A percentile compares a stretch with the other conserved stretches of the same genome.
Evolutionary conservation across 768 basidiomycete genomes (phyloP).

Genomic region (Hygrophoropsis aurantiaca): DNA sequence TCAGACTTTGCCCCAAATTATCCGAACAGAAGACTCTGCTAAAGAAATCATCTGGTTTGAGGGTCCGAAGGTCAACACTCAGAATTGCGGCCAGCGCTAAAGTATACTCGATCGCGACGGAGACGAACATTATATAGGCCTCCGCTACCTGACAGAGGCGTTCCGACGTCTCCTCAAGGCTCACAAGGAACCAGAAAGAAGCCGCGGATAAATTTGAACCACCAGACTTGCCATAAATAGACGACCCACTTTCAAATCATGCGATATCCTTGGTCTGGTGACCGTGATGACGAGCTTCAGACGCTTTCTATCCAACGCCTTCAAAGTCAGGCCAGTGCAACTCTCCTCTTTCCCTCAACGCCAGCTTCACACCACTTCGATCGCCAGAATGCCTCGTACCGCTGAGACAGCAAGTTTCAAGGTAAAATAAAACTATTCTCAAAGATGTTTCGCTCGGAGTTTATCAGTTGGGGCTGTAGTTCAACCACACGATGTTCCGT

Average conservation of each 20-base stretch:
- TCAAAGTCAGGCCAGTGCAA: slow-evolving; percentile 6
- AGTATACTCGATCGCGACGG: too few relatives aligned
- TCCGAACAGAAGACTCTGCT: too few relatives aligned
- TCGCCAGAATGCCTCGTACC: slow-evolving; percentile 56
- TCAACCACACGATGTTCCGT: slow-evolving; percentile 88
- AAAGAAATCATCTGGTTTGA: too few relatives aligned
- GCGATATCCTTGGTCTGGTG: slow-evolving; percentile 1
- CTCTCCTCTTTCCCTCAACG: slow-evolving; percentile 5
- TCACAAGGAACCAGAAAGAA: too few relatives aligned
- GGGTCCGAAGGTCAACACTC: too few relatives aligned
- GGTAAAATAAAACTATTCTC: slow-evolving; percentile 29
- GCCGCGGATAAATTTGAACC: not conserved
- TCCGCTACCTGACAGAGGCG: not conserved
- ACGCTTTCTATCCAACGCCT: slow-evolving; percentile 3
- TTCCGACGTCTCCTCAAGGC: not conserved
- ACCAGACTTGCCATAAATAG: slow-evolving; percentile 13
- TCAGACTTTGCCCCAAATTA: too few relatives aligned
- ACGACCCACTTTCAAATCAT: slow-evolving; percentile 1
- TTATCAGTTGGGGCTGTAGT: slow-evolving; percentile 36
- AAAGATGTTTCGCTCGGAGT: not conserved
- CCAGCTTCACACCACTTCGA: slow-evolving; percentile 8
- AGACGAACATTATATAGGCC: not conserved
- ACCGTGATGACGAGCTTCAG: slow-evolving; percentile 3
- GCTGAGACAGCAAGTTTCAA: slow-evolving; percentile 66
- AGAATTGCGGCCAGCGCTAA: too few relatives aligned